A percentile compares a stretch with the other conserved stretches of the same genome.
These are phyloP conservation scores for Rosa rugosa DNA, from an alignment of 306 rosid genomes.

Conservation along the genomic window DNA sequence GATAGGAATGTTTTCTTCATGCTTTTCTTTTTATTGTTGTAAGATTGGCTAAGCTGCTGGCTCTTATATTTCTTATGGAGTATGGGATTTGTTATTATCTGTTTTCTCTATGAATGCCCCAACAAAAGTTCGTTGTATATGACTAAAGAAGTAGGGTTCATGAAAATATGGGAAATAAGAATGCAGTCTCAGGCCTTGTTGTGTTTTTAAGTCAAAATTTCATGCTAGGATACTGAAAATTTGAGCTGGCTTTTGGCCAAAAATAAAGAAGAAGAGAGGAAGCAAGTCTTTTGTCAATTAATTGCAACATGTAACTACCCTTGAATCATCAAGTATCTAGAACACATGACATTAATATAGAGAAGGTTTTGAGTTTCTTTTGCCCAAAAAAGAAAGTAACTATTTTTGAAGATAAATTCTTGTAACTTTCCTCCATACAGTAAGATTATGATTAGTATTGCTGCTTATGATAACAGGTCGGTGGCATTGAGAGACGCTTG, in stretches of 20 bases:
- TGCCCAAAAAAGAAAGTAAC: not conserved
- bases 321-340: not conserved
- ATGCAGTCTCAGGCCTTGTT: not conserved
- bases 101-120: slow-evolving; percentile 34
- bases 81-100: slow-evolving; percentile 38
- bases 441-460: too few relatives aligned
- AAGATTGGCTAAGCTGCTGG: slow-evolving; percentile 58
- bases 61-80: slow-evolving; percentile 37
- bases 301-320: not conserved
- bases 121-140: slow-evolving; percentile 25
- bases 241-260: not conserved
- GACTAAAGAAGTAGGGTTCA: not conserved
- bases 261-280: not conserved
- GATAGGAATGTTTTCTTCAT: slow-evolving; percentile 42
- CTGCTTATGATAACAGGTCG: too few relatives aligned
- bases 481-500: too few relatives aligned
- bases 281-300: not conserved
- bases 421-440: too few relatives aligned
- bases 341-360: not conserved
- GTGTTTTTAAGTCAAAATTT: not conserved
- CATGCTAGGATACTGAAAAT: not conserved
- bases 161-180: not conserved
- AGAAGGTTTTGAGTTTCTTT: not conserved
- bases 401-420: too few relatives aligned
- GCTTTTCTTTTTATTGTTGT: slow-evolving; percentile 39